Evolutionary conservation across 1,284 basidiomycete genomes (phyloP), one percentile per base, ranked within the genome.

Genomic region (Apiotrichum sp.): DNA sequence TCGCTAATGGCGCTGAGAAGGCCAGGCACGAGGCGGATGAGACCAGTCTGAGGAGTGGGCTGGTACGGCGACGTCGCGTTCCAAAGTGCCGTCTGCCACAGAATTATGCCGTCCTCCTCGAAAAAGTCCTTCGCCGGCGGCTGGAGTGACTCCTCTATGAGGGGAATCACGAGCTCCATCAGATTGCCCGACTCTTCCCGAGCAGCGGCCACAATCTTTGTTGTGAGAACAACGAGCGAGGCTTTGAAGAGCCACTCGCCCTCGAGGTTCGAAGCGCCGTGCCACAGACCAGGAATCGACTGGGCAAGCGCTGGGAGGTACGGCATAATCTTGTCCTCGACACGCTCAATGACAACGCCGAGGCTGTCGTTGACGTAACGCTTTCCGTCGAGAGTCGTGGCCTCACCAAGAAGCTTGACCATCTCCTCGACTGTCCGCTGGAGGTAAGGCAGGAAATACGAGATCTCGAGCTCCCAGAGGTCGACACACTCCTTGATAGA

Each of bases 191-290:
- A 74, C 32, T 66, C 66, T 43, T 63, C 64, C 44, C 65, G 67
- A 4, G 71, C 72, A 3, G 69, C 69, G 62, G 81, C 79, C 4
- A 92, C 79, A 13, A 93, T 76, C 62, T 84, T 86, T 22, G 84
- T 85, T 44, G 90, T 82, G 5, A 87, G 84, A 6, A 80, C 81
- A 3, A 93, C 78, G 4, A 93, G 75, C 2, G 84, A 84, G 2
- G 80, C 80, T 69, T 91, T 93, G 78, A 91, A 87, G 22, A 89
- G 72, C 81, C 83, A 88, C 61, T 92, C 86, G 10, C 85, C 83
- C 31, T 83, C 85, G n/a, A 75, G 61, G 10, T 68, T 66, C 0
- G 58, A 46, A 6, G 74, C 68, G 6, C 67, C 62, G 52, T 70
- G 68, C 75, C 91, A 95, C 38, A 93, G 78, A 59, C 80, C 77